These are phyloP conservation scores for Bassia scoparia DNA, from an alignment of 148 eudicot genomes.

Conservation along the genomic window DNA sequence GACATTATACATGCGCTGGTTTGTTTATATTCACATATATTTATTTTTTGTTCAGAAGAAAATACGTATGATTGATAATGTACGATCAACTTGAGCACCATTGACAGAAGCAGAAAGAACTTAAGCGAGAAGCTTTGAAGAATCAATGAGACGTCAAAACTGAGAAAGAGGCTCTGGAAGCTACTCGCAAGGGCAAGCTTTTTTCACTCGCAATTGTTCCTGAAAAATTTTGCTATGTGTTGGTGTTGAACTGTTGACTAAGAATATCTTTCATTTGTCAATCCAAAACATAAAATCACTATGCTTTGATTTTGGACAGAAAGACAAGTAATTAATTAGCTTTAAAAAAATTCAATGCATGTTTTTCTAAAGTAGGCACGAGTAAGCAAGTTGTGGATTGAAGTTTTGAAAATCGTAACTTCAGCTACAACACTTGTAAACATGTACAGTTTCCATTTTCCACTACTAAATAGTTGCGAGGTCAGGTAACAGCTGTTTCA, in stretches of 20 bases:
- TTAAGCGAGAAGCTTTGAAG: constrained; percentile 56
- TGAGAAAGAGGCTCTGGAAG: constrained; percentile 62
- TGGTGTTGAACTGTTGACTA: neutral
- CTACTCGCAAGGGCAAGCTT: constrained; percentile 57
- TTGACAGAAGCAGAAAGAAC: constrained; percentile 61
- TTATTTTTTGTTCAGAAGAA: constrained; percentile 41
- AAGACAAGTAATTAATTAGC: no score
- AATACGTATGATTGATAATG: constrained; percentile 37
- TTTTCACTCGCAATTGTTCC: neutral
- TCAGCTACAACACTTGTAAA: neutral
- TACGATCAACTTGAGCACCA: constrained; percentile 59
- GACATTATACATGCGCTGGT: neutral
- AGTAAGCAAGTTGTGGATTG: neutral
- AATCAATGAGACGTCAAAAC: constrained; percentile 61
- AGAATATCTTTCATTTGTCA: neutral
- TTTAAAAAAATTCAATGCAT: no score
- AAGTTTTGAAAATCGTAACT: no score
- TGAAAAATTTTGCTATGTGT: neutral
- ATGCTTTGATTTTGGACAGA: neutral
- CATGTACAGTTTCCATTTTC: neutral
- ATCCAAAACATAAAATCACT: neutral
- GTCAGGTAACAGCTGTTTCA: constrained; percentile 49
- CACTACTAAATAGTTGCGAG: neutral
- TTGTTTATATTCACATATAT: neutral
- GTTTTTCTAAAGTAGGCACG: neutral